Base-by-base conservation (phyloP, 768 basidiomycete species). In the Collybia mongolica region DNA sequence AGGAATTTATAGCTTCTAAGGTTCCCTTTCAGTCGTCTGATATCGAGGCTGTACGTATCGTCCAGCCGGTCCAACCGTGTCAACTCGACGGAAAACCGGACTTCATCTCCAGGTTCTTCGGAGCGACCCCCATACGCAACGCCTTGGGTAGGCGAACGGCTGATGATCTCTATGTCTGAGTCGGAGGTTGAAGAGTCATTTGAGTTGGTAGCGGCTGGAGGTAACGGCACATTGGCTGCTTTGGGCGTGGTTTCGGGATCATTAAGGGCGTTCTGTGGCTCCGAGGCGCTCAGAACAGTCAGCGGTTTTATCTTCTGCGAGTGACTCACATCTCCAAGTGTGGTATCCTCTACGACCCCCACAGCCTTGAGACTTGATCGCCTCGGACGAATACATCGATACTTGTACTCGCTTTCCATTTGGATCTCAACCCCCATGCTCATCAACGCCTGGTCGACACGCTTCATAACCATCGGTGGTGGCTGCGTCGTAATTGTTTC, bases 11-110 rank as follows among this genome's bases (percentile, higher is more conserved):
- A 97, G 62, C 87, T 88, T 66, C 85, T 78, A 58, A 94, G 68
- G 63, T 87, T 88, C 9, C 95, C 95, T 68, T 90, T 92, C 64
- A 96, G 65, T 48, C 95, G 75, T 54, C 94, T 79, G 60, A 97
- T 87, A 66, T 97, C 94, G 44, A 98, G 74, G 66, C 86, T 86
- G 62, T 90, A 93, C 26, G 92, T 89, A 53, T 84, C 87, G 51
- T 85, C 84, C 49, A 98, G 75, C 49, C 90, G 83, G 57, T 86
- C 85, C 51, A 98, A 74, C 55, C 84, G 76, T 18, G 95, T 97
- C 37, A 98, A 72, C 72, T 98, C 96, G 51, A 97, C 84, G 3
- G 86, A 89, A 72, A 98, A 96, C 50, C 89, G 83, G 50, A 98
- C 90, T 76, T 98, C 95, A 59, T 90, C 95, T 29, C 87, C 88